Percentiles rank a stretch among this genome's conserved stretches.
Evolutionary conservation across 202 grass and related monocot species (phyloP).

Genomic region (Digitaria exilis): DNA sequence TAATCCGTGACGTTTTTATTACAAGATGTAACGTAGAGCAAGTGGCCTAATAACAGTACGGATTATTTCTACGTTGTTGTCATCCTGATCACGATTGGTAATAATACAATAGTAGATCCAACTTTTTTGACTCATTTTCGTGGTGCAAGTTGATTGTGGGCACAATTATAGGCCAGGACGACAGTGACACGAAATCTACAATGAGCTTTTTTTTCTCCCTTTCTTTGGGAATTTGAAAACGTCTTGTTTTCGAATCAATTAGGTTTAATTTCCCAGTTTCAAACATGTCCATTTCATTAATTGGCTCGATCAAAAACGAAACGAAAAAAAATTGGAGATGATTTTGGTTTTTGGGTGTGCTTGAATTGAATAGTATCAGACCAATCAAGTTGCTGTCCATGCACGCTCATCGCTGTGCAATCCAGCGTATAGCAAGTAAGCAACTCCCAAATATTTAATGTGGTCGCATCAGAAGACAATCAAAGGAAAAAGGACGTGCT

Average conservation of each 20-base stretch:
- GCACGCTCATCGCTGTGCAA: background rate
- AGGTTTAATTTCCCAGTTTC: background rate
- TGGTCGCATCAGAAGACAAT: slow-evolving; percentile 11
- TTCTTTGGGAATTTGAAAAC: background rate
- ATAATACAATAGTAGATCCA: background rate
- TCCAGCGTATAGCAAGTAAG: background rate
- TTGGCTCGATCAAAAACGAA: background rate
- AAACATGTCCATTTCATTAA: background rate
- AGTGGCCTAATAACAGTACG: background rate
- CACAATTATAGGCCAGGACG: background rate
- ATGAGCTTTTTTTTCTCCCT: background rate
- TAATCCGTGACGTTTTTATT: slow-evolving; percentile 12
- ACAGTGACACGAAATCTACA: slow-evolving; percentile 24
- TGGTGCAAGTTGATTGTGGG: background rate
- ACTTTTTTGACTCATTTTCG: background rate
- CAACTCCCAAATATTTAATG: background rate
- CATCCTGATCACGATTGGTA: background rate
- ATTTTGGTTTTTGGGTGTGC: background rate
- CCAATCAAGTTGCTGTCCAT: background rate
- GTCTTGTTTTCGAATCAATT: background rate
- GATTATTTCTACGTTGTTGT: background rate
- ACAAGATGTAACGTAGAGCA: slow-evolving; percentile 28
- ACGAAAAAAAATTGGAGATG: background rate
- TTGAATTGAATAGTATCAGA: background rate
- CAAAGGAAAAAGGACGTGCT: background rate